phyloP scores from a whole-genome alignment of 2,329 filamentous ascomycete genomes.

The Keithomyces neogunnii region DNA sequence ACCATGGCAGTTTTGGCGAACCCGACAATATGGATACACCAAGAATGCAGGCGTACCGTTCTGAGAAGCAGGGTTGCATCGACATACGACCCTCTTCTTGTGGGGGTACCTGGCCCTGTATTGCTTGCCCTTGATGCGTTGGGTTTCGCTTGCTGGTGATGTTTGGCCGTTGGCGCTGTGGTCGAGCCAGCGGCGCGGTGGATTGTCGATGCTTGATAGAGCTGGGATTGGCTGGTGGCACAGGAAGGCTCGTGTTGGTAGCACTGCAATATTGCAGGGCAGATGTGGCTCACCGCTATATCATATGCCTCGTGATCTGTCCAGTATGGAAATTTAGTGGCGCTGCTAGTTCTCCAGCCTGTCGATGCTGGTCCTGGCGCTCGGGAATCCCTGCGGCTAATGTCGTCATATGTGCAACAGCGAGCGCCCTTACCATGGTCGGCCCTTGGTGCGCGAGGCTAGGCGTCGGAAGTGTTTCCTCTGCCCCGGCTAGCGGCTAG shows the following conservation, averaged over 20 bases:
- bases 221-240: not conserved
- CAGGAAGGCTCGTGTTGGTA: not conserved
- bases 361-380: not conserved
- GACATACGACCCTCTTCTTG: not conserved
- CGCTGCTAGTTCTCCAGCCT: not conserved
- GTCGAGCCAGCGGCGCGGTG: no score
- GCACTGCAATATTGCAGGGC: not conserved
- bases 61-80: constrained; percentile 5
- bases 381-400: not conserved
- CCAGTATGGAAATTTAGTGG: not conserved
- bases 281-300: constrained; percentile 4
- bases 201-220: not conserved
- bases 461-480: constrained; percentile 1
- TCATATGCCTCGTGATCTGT: constrained; percentile 2
- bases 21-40: constrained; percentile 10
- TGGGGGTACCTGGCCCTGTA: not conserved
- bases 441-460: not conserved
- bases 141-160: not conserved
- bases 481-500: constrained; percentile 7
- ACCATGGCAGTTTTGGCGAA: constrained; percentile 2
- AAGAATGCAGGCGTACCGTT: not conserved
- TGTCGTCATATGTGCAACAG: constrained; percentile 4
- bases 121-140: not conserved
- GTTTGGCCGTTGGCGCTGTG: not conserved
- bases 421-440: not conserved